Evolutionary conservation across 2,329 filamentous ascomycete species (phyloP), one percentile per base, ranked within the genome.

Genomic region (Fusarium sp.): DNA sequence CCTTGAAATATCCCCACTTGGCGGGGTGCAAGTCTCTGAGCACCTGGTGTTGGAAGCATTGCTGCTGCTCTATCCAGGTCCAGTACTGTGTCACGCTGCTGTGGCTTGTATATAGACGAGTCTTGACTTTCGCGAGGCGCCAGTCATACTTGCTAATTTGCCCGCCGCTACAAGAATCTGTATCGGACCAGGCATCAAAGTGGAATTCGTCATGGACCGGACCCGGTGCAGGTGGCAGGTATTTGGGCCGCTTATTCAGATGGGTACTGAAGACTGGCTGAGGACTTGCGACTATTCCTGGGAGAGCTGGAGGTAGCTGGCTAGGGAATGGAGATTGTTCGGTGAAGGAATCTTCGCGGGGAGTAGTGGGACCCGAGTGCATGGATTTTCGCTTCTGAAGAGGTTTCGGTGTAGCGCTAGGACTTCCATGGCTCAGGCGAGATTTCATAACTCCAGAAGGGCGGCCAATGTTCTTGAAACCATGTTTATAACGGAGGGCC

Each of bases 401-500:
- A 39, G 69, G 65, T 52, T 74, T 74, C 1, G 75, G 72, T 3
- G 77, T 75, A 30, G 46, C 67, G 31, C 56, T 64, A 7, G 71
- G 70, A 45, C 74, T 75, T 9, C 69, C 73, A 14, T 70, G 62
- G 23, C 74, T 75, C 28, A 67, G 60, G 6, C 73, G 72, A 12
- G 79, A 78, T 64, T 81, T 84, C 66, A 82, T 65, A 10, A 58
- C 81, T 6, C 81, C 82, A 42, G 85, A 86, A 0, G 87, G 87
- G 1, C 87, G 80, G 10, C 87, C 87, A 9, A 89, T 88, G 66
- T 85, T 88, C 50, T 86, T 85, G 62, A 84, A 87, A 0, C 87
- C 87, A 61, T 85, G 84, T 76, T 86, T 85, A 25, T 79, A 76
- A 10, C 87, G 81, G 11, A 88, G 76, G 3, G 79, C 75, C 16